Base-by-base conservation (phyloP, 805 yeast species). In the Teunomyces tritomae region DNA sequence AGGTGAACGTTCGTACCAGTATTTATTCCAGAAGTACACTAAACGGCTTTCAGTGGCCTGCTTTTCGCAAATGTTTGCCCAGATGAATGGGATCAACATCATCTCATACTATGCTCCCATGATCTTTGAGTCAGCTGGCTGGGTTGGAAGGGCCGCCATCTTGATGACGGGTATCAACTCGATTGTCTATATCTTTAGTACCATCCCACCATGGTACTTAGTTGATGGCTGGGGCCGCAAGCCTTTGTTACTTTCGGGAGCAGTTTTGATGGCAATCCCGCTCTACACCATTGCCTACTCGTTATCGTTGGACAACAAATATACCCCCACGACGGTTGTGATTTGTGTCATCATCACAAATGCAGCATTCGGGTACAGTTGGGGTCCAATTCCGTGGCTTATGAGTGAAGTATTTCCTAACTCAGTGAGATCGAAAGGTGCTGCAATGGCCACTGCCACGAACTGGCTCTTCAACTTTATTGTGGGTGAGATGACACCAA, bases 371-470 rank as follows among this genome's bases (percentile, higher is more conserved):
- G 97, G 96, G 13, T 83, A 82, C 59, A 84, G 92, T 46, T 91
- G 96, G 96, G 97, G 97, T 8, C 96, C 96, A 3, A 83, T 90
- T 46, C 96, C 96, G 9, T 89, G 97, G 97, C 67, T 85, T 36
- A 89, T 91, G 56, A 85, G 88, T 51, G 96, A 89, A 67, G 89
- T 91, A 43, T 77, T 90, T 46, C 97, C 97, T 0, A 78, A 87
- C 52, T 75, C 84, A 14, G 89, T 89, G 8, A 78, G 97, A 46
- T 89, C 96, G 3, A 87, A 89, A 57, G 96, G 96, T 49, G 95
- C 96, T 0, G 88, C 96, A 2, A 71, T 89, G 52, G 85, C 96
- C 0, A 90, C 97, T 1, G 96, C 96, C 1, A 80, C 96, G 4
- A 91, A 90, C 64, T 90, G 97, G 97, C 78, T 88, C 5, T 90